Conservation (phyloP, 176 grass and related monocot genomes). For the Musa itinerans region DNA sequence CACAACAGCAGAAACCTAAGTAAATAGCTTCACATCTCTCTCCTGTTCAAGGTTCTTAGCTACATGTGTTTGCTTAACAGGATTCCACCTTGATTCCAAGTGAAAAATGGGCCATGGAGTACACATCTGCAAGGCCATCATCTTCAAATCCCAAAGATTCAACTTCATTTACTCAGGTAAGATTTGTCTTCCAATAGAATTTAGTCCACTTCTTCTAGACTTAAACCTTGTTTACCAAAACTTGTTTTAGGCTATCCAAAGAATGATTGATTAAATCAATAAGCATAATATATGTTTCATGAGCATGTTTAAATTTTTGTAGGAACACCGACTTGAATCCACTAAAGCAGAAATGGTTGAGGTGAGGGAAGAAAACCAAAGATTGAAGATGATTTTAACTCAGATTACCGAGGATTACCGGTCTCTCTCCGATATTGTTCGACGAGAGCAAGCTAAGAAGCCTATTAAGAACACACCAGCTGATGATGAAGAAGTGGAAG, state of each 20-base stretch:
- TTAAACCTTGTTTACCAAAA: not conserved
- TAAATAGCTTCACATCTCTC: conserved; percentile 6
- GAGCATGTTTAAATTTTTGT: conserved; percentile 11
- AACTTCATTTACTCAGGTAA: conserved; percentile 33
- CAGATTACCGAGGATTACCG: conserved; percentile 43
- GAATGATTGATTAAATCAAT: not conserved
- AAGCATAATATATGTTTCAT: not conserved
- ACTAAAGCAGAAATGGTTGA: conserved; percentile 64
- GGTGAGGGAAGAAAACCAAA: conserved; percentile 76
- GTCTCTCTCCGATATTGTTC: conserved; percentile 43
- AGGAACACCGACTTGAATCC: conserved; percentile 44
- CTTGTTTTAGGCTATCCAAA: not conserved
- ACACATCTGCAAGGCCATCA: conserved; percentile 20
- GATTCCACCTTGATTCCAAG: conserved; percentile 13
- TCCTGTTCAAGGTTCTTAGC: conserved; percentile 8
- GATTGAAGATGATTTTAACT: conserved; percentile 49
- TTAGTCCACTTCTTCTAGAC: not conserved
- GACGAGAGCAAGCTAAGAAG: conserved; percentile 29
- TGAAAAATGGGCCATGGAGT: conserved; percentile 29
- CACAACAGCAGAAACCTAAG: conserved; percentile 12
- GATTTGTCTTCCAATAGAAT: conserved; percentile 22
- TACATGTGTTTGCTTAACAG: conserved; percentile 19
- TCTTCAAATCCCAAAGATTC: conserved; percentile 14
- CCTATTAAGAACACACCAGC: not conserved
- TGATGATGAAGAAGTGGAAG: not conserved